phyloP scores from a whole-genome alignment of 1,284 basidiomycete species.

The Anthracocystis panici-leucophaei region DNA sequence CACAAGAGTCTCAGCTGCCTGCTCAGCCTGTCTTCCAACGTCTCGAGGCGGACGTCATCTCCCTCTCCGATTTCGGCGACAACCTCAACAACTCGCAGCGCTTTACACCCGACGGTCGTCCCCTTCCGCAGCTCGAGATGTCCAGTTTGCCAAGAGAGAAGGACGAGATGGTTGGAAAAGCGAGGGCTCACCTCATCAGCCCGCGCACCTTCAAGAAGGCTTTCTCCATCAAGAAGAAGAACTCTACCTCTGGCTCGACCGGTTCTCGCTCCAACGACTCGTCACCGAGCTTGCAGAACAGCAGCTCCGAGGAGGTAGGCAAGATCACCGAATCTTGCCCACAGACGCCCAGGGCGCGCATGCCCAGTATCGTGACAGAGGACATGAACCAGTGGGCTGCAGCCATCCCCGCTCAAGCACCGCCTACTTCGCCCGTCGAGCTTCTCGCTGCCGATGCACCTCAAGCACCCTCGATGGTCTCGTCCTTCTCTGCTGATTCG shows the following conservation, averaged over 20 bases:
- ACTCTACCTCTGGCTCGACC: conserved; percentile 12
- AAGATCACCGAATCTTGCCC: conserved; percentile 17
- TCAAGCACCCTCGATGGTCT: conserved; percentile 16
- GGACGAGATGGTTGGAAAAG: conserved; percentile 28
- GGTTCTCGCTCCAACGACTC: conserved; percentile 18
- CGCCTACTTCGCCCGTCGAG: conserved; percentile 16
- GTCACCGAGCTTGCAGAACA: conserved; percentile 27
- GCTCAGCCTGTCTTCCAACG: conserved; percentile 40
- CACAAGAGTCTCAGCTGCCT: conserved; percentile 9
- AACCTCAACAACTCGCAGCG: conserved; percentile 8
- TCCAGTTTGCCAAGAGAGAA: conserved; percentile 41
- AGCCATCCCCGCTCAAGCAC: conserved; percentile 24
- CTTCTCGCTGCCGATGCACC: background rate
- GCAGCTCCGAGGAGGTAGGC: conserved; percentile 35
- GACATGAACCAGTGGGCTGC: conserved; percentile 37
- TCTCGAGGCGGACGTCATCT: conserved; percentile 35
- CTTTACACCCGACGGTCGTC: conserved; percentile 18
- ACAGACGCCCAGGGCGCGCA: background rate
- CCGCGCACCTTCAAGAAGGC: conserved; percentile 43
- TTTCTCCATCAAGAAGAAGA: conserved; percentile 37
- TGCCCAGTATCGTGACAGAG: conserved; percentile 13
- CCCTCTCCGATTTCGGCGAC: conserved; percentile 8
- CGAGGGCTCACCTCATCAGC: conserved; percentile 34
- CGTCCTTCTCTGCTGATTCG: conserved; percentile 21
- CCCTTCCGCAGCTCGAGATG: conserved; percentile 28